These are phyloP conservation scores for Microascus cirrosus DNA, from an alignment of 2,329 filamentous ascomycete genomes.

Conservation along the genomic window DNA sequence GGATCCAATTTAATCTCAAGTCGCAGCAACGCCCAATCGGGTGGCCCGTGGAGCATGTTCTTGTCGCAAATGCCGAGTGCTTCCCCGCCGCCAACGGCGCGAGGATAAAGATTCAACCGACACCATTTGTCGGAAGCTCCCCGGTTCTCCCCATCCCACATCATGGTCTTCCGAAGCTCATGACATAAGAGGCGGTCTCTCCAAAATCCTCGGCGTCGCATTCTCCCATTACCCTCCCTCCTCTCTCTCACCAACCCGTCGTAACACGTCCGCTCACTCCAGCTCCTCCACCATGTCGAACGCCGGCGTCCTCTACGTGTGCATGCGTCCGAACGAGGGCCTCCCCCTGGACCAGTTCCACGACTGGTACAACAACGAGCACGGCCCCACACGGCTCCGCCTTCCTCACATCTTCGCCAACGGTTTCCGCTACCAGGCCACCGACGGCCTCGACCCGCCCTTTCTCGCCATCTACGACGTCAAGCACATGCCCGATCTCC, in stretches of 20 bases:
- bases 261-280: neutral
- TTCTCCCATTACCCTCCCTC: too few relatives aligned
- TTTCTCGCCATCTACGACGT: slow-evolving; percentile 80
- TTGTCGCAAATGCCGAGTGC: neutral
- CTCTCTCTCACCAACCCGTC: neutral
- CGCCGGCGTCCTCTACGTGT: slow-evolving; percentile 70
- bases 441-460: slow-evolving; percentile 49
- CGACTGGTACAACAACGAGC: slow-evolving; percentile 92
- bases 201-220: neutral
- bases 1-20: too few relatives aligned
- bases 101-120: neutral
- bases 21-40: neutral
- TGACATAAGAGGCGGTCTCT: neutral
- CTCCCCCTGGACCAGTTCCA: slow-evolving; percentile 63
- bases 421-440: slow-evolving; percentile 67
- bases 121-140: too few relatives aligned
- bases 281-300: slow-evolving; percentile 20
- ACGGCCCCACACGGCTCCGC: slow-evolving; percentile 70
- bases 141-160: neutral
- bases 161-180: neutral
- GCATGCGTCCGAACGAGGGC: slow-evolving; percentile 65
- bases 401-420: slow-evolving; percentile 63
- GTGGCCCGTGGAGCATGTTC: neutral
- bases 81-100: neutral
- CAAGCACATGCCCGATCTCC: slow-evolving; percentile 59